Evolutionary conservation across 345 rosid species (phyloP), one percentile per base, ranked within the genome.

Genomic region (Populus nigra): DNA sequence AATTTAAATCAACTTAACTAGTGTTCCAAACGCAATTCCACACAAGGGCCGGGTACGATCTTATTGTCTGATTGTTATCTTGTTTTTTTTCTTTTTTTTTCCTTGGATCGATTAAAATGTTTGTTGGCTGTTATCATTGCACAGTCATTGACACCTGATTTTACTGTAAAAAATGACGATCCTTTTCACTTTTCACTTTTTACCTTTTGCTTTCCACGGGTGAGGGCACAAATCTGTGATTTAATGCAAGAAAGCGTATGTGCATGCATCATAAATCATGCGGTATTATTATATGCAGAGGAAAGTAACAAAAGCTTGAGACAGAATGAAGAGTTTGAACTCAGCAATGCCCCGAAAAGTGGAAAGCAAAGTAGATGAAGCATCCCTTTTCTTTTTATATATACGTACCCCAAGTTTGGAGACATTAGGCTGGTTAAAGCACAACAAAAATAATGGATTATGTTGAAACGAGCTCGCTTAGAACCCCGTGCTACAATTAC

Each of bases 341-440:
- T 45, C 53, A 20, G 59, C 27, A 49, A 78, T 74, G 68, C 65
- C 73, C 39, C 76, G 20, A 69, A 83, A 80, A 79, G 80, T 62
- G 45, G 75, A 80, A 80, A 77, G 43, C 74, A 70, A 79, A 49
- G 65, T 41, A 27, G 67, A 16, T 55, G 29, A 31, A 16, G 65
- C 74, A 45, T 65, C 41, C 15, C 57, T 18, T 31, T 35, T 59
- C 59, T 71, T 33, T 70, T 73, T 47, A n/a, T 18, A 15, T 15
- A 55, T 27, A 25, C 27, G 1, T 68, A 50, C 68, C 77, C 80
- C 77, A 33, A 41, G 15, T 41, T 84, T 18, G 39, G 78, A 86
- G 75, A 84, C 90, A 83, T 27, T 10, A 1, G 70, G 88, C 73
- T 86, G 85, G 87, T 79, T 86, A 86, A 88, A 86, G 86, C 69